A percentile compares a stretch with the other conserved stretches of the same genome.
These are phyloP conservation scores for Cordyceps farinosa DNA, from an alignment of 2,329 filamentous ascomycete genomes.

Conservation along the genomic window DNA sequence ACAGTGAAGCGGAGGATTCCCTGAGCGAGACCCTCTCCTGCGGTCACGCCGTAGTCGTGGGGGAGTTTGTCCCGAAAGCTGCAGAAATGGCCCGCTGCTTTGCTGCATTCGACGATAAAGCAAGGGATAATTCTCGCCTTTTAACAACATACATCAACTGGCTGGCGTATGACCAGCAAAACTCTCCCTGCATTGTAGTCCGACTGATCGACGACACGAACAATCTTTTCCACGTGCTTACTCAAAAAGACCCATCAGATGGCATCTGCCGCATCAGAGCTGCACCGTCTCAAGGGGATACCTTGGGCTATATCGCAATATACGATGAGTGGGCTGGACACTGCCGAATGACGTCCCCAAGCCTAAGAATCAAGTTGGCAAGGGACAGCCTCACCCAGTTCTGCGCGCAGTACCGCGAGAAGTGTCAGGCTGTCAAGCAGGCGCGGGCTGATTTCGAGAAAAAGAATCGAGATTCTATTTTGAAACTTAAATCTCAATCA, in stretches of 20 bases:
- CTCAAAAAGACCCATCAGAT: background rate
- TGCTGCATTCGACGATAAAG: too few species aligned
- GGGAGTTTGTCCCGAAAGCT: background rate
- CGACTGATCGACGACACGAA: fast-evolving
- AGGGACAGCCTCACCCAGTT: background rate
- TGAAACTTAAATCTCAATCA: too few species aligned
- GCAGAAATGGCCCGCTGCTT: background rate
- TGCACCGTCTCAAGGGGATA: too few species aligned
- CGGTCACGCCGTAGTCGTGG: background rate
- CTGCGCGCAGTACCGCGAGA: too few species aligned
- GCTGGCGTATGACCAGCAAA: background rate
- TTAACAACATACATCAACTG: too few species aligned
- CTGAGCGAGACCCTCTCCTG: fast-evolving
- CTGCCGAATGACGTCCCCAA: background rate
- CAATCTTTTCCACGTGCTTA: background rate
- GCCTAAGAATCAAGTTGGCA: fast-evolving
- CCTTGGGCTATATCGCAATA: background rate
- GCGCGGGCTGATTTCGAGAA: too few species aligned
- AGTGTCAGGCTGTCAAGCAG: too few species aligned
- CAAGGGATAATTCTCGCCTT: too few species aligned
- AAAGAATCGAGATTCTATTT: too few species aligned
- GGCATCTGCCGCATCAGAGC: background rate
- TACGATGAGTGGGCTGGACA: background rate
- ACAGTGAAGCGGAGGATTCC: background rate
- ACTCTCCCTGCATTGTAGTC: background rate